Conservation (phyloP, 2,329 filamentous ascomycete genomes). For the Zymoseptoria ardabiliae region DNA sequence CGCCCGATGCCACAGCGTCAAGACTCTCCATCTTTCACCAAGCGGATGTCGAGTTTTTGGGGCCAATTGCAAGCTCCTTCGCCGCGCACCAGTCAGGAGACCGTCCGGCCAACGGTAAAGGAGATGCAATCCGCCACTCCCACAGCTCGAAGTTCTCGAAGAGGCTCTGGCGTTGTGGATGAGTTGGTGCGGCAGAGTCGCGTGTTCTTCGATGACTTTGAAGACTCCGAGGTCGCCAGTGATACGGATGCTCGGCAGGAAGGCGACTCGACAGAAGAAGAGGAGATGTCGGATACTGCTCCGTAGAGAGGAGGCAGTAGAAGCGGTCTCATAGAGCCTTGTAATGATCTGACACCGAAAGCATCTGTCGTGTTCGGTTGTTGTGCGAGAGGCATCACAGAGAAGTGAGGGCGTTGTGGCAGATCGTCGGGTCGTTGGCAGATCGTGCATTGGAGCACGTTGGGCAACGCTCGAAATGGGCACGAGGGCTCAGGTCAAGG, state of each 20-base stretch:
- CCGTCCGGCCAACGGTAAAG: constrained; percentile 11
- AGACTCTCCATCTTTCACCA: constrained; percentile 25
- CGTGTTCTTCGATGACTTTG: constrained; percentile 41
- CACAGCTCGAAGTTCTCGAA: constrained; percentile 11
- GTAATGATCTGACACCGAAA: not conserved
- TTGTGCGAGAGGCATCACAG: not conserved
- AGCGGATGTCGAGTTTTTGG: constrained; percentile 27
- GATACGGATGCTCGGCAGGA: not conserved
- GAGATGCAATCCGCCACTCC: constrained; percentile 4
- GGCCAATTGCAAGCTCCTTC: constrained; percentile 12
- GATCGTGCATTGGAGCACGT: not conserved
- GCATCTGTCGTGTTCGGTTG: not conserved
- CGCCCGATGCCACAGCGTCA: constrained; percentile 12
- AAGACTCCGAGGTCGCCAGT: constrained; percentile 18
- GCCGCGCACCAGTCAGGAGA: constrained; percentile 18
- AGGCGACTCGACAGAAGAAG: not conserved
- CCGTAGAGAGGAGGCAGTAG: not conserved
- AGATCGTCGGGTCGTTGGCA: not conserved
- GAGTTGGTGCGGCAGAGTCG: constrained; percentile 41
- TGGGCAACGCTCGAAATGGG: not conserved
- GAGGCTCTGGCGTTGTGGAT: constrained; percentile 32
- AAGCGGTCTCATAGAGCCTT: not conserved
- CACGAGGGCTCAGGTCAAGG: too few relatives aligned
- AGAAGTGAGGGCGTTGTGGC: not conserved
- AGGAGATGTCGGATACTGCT: not conserved